Evolutionary conservation across 768 basidiomycete genomes (phyloP).

Genomic region (Collybia sordida): DNA sequence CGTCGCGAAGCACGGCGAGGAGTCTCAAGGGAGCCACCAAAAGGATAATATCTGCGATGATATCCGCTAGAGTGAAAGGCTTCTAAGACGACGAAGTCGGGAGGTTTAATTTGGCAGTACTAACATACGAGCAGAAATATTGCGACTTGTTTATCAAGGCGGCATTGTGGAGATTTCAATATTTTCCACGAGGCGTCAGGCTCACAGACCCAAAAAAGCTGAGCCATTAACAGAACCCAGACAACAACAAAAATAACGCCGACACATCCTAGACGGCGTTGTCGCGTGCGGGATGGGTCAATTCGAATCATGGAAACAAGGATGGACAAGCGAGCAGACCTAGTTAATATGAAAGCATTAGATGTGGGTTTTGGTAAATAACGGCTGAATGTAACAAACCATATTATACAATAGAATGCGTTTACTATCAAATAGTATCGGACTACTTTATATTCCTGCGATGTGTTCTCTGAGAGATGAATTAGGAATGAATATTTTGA

Average conservation of each 20-base stretch:
- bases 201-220: constrained; percentile 44
- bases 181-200: constrained; percentile 37
- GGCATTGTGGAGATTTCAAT: constrained; percentile 33
- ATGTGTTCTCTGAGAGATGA: not conserved
- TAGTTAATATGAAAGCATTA: constrained; percentile 10
- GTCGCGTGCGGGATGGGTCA: constrained; percentile 29
- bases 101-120: constrained; percentile 18
- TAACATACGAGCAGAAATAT: constrained; percentile 50
- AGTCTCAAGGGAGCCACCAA: constrained; percentile 43
- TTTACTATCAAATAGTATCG: constrained; percentile 34
- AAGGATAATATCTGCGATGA: constrained; percentile 43
- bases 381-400: constrained; percentile 19
- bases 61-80: constrained; percentile 9
- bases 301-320: constrained; percentile 54
- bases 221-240: constrained; percentile 34
- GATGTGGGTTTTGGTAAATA: not conserved
- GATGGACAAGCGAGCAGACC: constrained; percentile 48
- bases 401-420: constrained; percentile 36
- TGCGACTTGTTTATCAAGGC: constrained; percentile 43
- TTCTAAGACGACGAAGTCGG: not conserved
- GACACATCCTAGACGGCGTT: constrained; percentile 24
- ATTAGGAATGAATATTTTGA: not conserved
- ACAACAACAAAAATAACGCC: constrained; percentile 27
- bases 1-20: constrained; percentile 38
- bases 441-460: constrained; percentile 9